phyloP scores from a whole-genome alignment of 352 stramenopile species.

The Paralagenidium karlingii region DNA sequence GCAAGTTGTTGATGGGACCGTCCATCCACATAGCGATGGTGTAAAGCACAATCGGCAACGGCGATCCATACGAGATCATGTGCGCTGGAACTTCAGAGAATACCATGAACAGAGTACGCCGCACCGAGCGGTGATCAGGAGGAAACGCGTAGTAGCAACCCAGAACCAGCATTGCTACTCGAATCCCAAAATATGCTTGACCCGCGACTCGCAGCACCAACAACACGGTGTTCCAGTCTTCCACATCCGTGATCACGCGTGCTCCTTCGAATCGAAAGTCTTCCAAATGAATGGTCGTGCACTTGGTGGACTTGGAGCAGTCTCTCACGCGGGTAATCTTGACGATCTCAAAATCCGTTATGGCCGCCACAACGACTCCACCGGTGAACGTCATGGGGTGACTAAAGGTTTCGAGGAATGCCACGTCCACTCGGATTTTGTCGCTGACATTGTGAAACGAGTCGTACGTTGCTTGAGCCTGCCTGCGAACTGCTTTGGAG shows the following conservation, averaged over 20 bases:
- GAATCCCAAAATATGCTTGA: constrained; percentile 1
- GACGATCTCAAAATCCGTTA: too few relatives aligned
- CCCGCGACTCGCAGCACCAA: background rate
- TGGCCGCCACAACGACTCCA: too few relatives aligned
- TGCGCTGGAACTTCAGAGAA: constrained; percentile 5
- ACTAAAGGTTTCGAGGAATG: too few relatives aligned
- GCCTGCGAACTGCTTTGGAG: too few relatives aligned
- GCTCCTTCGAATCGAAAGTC: constrained; percentile 1
- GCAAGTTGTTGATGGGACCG: constrained; percentile 5
- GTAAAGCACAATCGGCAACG: constrained; percentile 9
- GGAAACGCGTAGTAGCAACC: constrained; percentile 3
- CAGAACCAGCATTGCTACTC: background rate
- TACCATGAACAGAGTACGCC: background rate
- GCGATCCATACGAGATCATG: constrained; percentile 5
- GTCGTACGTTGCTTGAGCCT: too few relatives aligned
- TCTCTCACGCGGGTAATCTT: too few relatives aligned
- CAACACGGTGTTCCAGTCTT: background rate
- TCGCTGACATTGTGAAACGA: too few relatives aligned
- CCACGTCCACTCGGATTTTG: too few relatives aligned
- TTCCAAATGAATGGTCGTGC: too few relatives aligned
- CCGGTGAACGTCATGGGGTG: too few relatives aligned
- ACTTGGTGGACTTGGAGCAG: too few relatives aligned
- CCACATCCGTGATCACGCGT: background rate
- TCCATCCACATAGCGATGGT: constrained; percentile 7
- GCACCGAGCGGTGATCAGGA: too few relatives aligned